A percentile compares a stretch with the other conserved stretches of the same genome.
Evolutionary conservation across 768 basidiomycete species (phyloP).

Genomic region (Leucocoprinus sp.): DNA sequence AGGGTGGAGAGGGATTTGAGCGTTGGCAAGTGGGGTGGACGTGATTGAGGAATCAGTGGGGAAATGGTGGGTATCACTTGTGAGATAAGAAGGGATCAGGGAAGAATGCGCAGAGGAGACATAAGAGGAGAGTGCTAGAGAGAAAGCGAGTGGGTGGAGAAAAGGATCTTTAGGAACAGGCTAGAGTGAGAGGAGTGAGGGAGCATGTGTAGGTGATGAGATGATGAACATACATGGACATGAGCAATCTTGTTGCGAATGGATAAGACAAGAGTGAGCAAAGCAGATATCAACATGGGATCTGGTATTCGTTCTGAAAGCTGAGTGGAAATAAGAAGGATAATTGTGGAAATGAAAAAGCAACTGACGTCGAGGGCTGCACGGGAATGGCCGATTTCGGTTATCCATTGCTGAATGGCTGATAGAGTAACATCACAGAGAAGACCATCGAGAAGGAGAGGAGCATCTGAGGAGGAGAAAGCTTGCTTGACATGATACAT

Average conservation of each 20-base stretch:
- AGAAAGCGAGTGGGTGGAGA: conserved; percentile 54
- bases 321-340: conserved; percentile 23
- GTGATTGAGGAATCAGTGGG: conserved; percentile 15
- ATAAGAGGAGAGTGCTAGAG: conserved; percentile 37
- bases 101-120: conserved; percentile 18
- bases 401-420: conserved; percentile 61
- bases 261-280: conserved; percentile 61
- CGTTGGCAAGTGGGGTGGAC: conserved; percentile 9
- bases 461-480: conserved; percentile 9
- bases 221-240: conserved; percentile 22
- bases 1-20: neutral
- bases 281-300: conserved; percentile 59
- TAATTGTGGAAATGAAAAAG: too few relatives aligned
- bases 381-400: conserved; percentile 54
- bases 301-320: conserved; percentile 68
- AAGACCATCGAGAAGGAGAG: conserved; percentile 47
- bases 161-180: conserved; percentile 72
- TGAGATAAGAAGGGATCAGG: conserved; percentile 10
- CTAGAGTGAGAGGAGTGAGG: conserved; percentile 13
- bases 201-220: neutral
- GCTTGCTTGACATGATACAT: conserved; percentile 30
- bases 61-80: conserved; percentile 8
- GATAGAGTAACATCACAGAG: conserved; percentile 73
- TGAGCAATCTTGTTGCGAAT: conserved; percentile 61
- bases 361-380: conserved; percentile 54